Conservation (phyloP, 768 basidiomycete genomes). For the Rubroboletus pulcherrimus region DNA sequence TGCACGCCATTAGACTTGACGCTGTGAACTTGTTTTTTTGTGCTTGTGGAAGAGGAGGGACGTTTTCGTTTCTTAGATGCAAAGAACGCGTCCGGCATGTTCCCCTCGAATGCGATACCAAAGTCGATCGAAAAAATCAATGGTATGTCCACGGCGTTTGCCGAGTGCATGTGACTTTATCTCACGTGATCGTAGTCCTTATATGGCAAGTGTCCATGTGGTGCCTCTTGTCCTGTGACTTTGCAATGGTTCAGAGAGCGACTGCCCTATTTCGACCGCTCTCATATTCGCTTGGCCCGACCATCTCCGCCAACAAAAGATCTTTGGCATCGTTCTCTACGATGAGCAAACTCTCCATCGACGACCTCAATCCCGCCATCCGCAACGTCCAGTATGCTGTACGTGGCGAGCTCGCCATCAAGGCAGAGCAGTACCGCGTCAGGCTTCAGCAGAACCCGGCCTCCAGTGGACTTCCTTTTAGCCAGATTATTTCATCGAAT, state of each 20-base stretch:
- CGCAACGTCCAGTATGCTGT: conserved; percentile 94
- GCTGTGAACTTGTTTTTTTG: conserved; percentile 23
- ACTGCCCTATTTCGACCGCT: conserved; percentile 3
- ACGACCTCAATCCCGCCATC: conserved; percentile 79
- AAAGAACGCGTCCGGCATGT: conserved; percentile 87
- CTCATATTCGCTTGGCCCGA: background rate
- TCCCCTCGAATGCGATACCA: background rate
- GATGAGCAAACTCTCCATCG: conserved; percentile 60
- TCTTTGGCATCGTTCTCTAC: conserved; percentile 6
- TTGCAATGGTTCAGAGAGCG: background rate
- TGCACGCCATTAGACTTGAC: conserved; percentile 25
- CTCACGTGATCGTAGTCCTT: conserved; percentile 1
- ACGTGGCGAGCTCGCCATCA: conserved; percentile 94
- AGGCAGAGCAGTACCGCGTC: conserved; percentile 79
- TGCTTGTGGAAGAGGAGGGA: conserved; percentile 29
- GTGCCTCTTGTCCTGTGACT: background rate
- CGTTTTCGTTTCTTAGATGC: conserved; percentile 64
- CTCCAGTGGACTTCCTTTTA: conserved; percentile 69
- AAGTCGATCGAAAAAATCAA: conserved; percentile 21
- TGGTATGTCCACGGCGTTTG: conserved; percentile 3
- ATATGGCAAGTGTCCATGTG: background rate
- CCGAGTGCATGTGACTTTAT: conserved; percentile 12
- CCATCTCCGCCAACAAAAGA: conserved; percentile 1
- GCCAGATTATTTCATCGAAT: conserved; percentile 87
- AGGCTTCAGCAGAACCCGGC: conserved; percentile 50